A percentile compares a stretch with the other conserved stretches of the same genome.
phyloP scores from a whole-genome alignment of 768 basidiomycete genomes.

The Boletus coccyginus region DNA sequence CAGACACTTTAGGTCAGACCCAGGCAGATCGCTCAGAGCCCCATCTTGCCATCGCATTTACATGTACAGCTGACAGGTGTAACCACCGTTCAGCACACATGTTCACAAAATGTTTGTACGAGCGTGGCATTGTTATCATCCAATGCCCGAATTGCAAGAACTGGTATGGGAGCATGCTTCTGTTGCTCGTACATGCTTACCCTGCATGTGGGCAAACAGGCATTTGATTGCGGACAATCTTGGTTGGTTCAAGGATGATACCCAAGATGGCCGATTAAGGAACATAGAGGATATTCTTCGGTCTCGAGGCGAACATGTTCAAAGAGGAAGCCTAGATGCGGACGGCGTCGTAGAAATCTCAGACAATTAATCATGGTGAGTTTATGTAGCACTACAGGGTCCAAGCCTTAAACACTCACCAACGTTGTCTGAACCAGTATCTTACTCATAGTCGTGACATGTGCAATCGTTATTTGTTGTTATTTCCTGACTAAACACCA shows the following conservation, averaged over 20 bases:
- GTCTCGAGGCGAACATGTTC: constrained; percentile 76
- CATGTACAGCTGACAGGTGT: constrained; percentile 78
- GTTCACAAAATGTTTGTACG: constrained; percentile 83
- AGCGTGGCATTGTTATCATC: constrained; percentile 84
- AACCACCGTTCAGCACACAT: constrained; percentile 80
- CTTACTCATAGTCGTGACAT: neutral
- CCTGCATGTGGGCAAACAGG: constrained; percentile 32
- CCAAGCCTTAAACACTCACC: neutral
- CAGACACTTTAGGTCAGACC: constrained; percentile 6
- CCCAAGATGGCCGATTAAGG: constrained; percentile 63
- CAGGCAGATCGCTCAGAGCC: constrained; percentile 50
- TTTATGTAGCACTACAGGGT: neutral
- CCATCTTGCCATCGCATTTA: constrained; percentile 74
- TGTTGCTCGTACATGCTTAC: neutral
- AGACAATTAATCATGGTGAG: constrained; percentile 23
- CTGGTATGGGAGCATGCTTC: constrained; percentile 47
- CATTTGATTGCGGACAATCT: constrained; percentile 89
- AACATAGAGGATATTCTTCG: constrained; percentile 83
- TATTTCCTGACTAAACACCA: neutral
- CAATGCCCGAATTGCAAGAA: constrained; percentile 91
- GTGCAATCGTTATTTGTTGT: neutral
- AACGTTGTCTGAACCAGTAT: neutral
- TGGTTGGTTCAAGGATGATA: constrained; percentile 88
- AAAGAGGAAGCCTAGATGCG: constrained; percentile 44
- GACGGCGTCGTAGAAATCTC: constrained; percentile 56